A percentile compares a stretch with the other conserved stretches of the same genome.
Evolutionary conservation across 176 grass and related monocot genomes (phyloP).

Genomic region (Saccharum officinarum): DNA sequence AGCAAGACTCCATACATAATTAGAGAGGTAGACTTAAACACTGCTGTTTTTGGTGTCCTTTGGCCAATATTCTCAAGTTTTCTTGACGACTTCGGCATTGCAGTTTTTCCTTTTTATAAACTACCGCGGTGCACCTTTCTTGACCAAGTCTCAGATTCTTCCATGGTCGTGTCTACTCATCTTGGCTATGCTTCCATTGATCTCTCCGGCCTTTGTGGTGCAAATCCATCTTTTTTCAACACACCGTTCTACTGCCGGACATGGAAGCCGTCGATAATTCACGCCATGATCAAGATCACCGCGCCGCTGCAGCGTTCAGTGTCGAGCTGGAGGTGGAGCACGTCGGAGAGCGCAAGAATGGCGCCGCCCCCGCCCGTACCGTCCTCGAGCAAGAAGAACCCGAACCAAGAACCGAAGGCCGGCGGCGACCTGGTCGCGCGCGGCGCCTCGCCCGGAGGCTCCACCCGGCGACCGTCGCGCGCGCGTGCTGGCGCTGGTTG

Average conservation of each 20-base stretch:
- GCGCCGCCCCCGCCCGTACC: not conserved
- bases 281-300: not conserved
- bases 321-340: not conserved
- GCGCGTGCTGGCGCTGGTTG: constrained; percentile 48
- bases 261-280: constrained; percentile 3
- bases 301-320: not conserved
- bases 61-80: not conserved
- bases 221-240: too few relatives aligned
- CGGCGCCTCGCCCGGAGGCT: constrained; percentile 41
- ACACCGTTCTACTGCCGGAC: too few relatives aligned
- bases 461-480: constrained; percentile 30
- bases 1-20: not conserved
- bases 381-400: not conserved
- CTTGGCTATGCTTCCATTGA: not conserved
- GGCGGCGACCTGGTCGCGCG: not conserved
- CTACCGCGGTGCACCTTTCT: not conserved
- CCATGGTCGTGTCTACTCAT: too few relatives aligned
- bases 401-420: not conserved
- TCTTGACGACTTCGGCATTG: not conserved
- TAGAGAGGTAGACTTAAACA: too few relatives aligned
- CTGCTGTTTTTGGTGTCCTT: too few relatives aligned
- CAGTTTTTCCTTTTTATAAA: not conserved
- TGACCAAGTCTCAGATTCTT: constrained; percentile 20
- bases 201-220: not conserved
- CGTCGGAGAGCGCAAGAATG: not conserved